Conservation (phyloP, 23 red algal genomes). For the Agarophyton chilense region DNA sequence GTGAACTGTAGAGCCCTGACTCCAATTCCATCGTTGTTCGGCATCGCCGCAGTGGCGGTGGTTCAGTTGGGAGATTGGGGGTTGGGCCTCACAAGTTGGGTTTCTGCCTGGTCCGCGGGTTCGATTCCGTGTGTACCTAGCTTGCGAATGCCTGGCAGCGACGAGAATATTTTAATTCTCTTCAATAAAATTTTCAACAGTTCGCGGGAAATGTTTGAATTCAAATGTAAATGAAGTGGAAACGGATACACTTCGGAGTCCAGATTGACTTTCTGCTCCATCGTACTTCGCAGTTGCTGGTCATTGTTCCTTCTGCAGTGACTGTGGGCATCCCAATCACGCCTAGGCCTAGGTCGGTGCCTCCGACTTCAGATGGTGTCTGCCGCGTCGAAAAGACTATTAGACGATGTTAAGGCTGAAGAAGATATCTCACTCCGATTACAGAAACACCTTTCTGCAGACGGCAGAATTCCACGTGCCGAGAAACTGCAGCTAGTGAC, state of each 20-base stretch:
- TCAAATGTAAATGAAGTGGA: not conserved
- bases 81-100: too few species aligned
- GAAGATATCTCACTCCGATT: not conserved
- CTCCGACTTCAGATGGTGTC: not conserved
- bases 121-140: too few species aligned
- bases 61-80: too few species aligned
- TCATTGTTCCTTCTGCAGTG: not conserved
- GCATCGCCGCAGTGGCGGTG: too few species aligned
- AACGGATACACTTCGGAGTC: not conserved
- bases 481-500: slow-evolving; percentile 2
- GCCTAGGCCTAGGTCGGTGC: not conserved
- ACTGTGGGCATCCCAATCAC: not conserved
- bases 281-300: too few species aligned
- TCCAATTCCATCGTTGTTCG: too few species aligned
- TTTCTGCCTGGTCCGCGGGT: too few species aligned
- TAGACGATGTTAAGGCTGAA: slow-evolving; percentile 12
- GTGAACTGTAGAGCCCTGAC: too few species aligned
- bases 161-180: too few species aligned
- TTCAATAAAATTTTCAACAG: too few species aligned
- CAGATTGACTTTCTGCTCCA: too few species aligned
- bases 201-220: slow-evolving; percentile 20
- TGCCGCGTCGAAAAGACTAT: not conserved
- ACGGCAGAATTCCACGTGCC: not conserved
- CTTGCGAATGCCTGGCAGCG: too few species aligned
- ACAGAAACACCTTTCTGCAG: not conserved